Percentiles rank a stretch among this genome's conserved stretches.
phyloP scores from a whole-genome alignment of 345 rosid species.

The Eucalyptus tenuipes region DNA sequence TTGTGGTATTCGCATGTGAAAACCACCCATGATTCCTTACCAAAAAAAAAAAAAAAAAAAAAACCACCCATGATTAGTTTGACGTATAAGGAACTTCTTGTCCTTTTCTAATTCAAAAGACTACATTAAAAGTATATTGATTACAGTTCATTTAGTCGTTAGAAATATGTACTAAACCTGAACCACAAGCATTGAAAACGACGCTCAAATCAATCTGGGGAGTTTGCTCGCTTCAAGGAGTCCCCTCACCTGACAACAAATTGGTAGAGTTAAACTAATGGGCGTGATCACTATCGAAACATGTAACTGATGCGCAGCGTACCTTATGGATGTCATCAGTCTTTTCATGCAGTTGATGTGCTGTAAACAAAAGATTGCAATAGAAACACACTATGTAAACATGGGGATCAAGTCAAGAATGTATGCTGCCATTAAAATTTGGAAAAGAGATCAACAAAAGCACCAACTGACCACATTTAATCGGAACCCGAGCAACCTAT shows the following conservation, averaged over 20 bases:
- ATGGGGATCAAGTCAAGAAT: not conserved
- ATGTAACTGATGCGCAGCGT: not conserved
- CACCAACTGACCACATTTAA: not conserved
- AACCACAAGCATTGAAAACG: not conserved
- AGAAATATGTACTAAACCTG: not conserved
- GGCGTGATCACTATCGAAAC: not conserved
- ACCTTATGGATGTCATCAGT: not conserved
- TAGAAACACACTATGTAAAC: not conserved
- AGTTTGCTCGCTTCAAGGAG: not conserved
- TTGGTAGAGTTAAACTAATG: not conserved
- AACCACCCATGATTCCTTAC: not conserved
- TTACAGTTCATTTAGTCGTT: not conserved
- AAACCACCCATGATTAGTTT: not conserved
- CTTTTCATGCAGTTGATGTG: not conserved
- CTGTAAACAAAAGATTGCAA: not conserved
- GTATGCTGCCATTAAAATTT: not conserved
- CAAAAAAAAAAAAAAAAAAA: too few relatives aligned
- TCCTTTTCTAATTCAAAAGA: not conserved
- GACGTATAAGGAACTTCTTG: not conserved
- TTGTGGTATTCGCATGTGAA: not conserved
- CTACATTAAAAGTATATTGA: not conserved
- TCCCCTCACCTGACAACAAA: not conserved
- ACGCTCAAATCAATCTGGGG: not conserved
- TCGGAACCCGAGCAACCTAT: not conserved
- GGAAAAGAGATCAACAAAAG: not conserved